phyloP scores from a whole-genome alignment of 495 filamentous ascomycete genomes.

The Durotheca rogersii region DNA sequence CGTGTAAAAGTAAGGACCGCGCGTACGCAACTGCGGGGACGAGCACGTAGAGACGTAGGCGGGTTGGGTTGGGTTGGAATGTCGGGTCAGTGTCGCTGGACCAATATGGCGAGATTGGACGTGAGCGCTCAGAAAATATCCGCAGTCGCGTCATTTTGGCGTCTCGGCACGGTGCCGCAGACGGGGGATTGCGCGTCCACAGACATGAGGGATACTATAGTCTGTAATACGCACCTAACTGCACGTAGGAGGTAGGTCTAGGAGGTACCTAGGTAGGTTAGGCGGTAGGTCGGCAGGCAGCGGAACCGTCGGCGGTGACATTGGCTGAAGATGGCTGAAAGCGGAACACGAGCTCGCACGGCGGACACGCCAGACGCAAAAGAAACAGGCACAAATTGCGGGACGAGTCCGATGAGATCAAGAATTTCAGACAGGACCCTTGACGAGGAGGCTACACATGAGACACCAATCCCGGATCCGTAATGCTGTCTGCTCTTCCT shows the following conservation, averaged over 20 bases:
- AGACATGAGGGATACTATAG: background rate
- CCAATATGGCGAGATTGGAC: conserved; percentile 19
- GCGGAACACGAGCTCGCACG: background rate
- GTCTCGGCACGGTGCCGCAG: conserved; percentile 27
- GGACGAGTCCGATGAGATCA: too few relatives aligned
- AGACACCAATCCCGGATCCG: too few relatives aligned
- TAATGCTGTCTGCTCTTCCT: background rate
- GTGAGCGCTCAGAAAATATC: conserved; percentile 24
- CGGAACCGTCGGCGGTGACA: too few relatives aligned
- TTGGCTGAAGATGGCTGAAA: too few relatives aligned
- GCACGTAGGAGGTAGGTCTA: background rate
- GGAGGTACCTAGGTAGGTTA: background rate
- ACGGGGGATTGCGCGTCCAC: conserved; percentile 23
- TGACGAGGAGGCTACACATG: too few relatives aligned
- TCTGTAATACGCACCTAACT: background rate
- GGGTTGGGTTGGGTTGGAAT: too few relatives aligned
- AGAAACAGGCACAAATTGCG: too few relatives aligned
- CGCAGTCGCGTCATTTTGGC: conserved; percentile 27
- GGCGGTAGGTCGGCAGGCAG: background rate
- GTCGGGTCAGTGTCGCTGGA: conserved; percentile 15
- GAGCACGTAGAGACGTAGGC: too few relatives aligned
- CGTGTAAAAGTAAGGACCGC: too few relatives aligned
- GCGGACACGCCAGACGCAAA: background rate
- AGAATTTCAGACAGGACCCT: too few relatives aligned
- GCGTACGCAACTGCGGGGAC: too few relatives aligned